phyloP scores from a whole-genome alignment of 2,329 filamentous ascomycete genomes.

The Westerdykella ornata region DNA sequence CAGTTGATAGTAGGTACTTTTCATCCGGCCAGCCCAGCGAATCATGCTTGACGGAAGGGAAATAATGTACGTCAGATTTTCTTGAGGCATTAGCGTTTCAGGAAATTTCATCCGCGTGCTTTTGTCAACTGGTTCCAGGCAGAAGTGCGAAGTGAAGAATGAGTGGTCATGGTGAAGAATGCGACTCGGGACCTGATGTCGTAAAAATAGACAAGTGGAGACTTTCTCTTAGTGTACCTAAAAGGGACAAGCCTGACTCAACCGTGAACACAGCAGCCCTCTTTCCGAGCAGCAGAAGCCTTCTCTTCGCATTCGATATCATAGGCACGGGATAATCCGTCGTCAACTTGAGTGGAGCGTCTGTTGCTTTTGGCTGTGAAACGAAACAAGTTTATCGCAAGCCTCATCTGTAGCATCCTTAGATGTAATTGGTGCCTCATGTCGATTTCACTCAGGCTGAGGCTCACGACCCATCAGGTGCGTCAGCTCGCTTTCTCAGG shows the following conservation, averaged over 20 bases:
- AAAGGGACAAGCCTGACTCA: constrained; percentile 18
- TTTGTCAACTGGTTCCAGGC: not conserved
- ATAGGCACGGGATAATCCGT: constrained; percentile 25
- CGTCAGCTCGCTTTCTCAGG: constrained; percentile 31
- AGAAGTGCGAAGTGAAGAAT: not conserved
- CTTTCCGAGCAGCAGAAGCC: constrained; percentile 13
- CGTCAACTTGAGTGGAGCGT: constrained; percentile 25
- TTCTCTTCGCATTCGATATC: constrained; percentile 19
- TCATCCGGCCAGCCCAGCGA: constrained; percentile 9
- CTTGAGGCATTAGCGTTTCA: not conserved
- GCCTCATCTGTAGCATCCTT: constrained; percentile 17
- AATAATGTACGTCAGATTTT: not conserved
- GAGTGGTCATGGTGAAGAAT: not conserved
- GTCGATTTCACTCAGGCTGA: constrained; percentile 23
- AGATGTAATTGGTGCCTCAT: constrained; percentile 24
- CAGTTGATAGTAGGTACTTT: not conserved
- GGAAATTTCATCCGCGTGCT: not conserved
- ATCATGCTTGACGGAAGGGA: constrained; percentile 5
- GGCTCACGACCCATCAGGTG: constrained; percentile 29
- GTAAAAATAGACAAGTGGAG: constrained; percentile 7
- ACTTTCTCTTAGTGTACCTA: constrained; percentile 5
- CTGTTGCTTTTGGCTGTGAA: constrained; percentile 29
- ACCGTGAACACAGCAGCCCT: constrained; percentile 17
- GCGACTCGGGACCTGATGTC: not conserved
- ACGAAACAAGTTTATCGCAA: constrained; percentile 20